Evolutionary conservation across 2,329 filamentous ascomycete species (phyloP).

Genomic region (Xylaria sp.): DNA sequence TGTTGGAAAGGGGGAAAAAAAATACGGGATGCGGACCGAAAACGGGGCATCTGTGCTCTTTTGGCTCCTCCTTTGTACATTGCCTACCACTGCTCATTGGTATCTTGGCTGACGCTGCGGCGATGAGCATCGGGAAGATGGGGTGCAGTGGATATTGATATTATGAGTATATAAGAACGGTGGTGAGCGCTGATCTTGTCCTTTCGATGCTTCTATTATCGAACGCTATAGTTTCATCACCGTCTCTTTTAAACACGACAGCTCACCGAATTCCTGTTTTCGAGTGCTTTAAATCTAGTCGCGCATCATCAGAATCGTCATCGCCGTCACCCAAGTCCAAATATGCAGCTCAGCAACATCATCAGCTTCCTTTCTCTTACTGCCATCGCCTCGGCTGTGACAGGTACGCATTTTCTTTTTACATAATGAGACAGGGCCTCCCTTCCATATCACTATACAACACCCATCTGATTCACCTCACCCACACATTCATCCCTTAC

Average conservation of each 20-base stretch:
- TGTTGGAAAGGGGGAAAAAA: too few relatives aligned
- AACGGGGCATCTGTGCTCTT: conserved; percentile 12
- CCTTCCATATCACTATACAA: not conserved
- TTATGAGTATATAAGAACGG: conserved; percentile 11
- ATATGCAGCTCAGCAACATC: conserved; percentile 41
- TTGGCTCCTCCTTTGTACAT: too few relatives aligned
- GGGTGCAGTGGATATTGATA: not conserved
- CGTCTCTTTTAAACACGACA: not conserved
- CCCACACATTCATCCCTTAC: not conserved
- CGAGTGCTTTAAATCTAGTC: too few relatives aligned
- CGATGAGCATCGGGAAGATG: not conserved
- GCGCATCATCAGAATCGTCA: not conserved
- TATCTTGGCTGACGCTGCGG: not conserved
- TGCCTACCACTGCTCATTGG: not conserved
- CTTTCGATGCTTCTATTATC: not conserved
- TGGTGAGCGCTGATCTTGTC: not conserved
- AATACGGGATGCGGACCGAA: conserved; percentile 2
- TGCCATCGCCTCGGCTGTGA: conserved; percentile 36
- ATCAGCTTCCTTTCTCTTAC: conserved; percentile 39
- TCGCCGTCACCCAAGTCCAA: not conserved
- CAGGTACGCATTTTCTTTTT: conserved; percentile 28
- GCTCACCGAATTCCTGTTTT: not conserved
- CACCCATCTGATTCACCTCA: not conserved
- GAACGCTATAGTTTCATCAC: not conserved
- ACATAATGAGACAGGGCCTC: not conserved